A percentile compares a stretch with the other conserved stretches of the same genome.
Conservation (phyloP, 108 stramenopile genomes). For the Asterionellopsis glacialis region DNA sequence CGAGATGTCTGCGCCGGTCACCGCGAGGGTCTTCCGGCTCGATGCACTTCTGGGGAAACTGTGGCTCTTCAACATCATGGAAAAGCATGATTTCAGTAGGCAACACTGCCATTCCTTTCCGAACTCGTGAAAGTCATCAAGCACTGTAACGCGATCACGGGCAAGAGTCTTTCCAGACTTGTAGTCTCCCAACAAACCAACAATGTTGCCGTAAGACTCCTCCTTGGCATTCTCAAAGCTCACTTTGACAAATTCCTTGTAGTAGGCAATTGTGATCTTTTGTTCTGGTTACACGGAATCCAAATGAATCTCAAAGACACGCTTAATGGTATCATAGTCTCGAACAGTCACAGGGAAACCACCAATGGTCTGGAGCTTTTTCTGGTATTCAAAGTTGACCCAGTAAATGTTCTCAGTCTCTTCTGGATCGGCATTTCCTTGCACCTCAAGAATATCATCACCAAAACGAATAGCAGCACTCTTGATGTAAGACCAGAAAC, state of each 20-base stretch:
- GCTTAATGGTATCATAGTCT: no score
- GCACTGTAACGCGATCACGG: conserved; percentile 1
- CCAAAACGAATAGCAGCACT: conserved; percentile 6
- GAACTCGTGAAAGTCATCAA: neutral
- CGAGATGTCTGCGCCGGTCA: no score
- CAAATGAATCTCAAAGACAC: no score
- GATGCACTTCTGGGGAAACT: conserved; percentile 2
- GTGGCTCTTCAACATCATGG: conserved; percentile 5
- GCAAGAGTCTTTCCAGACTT: neutral
- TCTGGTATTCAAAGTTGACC: neutral
- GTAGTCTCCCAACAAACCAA: conserved; percentile 6
- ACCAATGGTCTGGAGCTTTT: neutral
- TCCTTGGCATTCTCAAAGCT: neutral
- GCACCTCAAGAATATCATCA: neutral
- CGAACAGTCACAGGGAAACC: conserved; percentile 4
- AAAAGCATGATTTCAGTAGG: conserved; percentile 14
- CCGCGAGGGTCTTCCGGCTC: no score
- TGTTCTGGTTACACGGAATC: neutral
- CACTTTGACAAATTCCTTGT: no score
- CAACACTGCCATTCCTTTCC: neutral
- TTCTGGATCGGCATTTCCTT: no score
- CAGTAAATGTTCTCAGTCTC: no score
- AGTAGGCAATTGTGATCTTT: neutral
- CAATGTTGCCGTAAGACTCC: neutral
- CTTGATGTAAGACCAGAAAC: conserved; percentile 5